Base-by-base conservation (phyloP, 805 yeast genomes). In the Ogataea ganodermae region DNA sequence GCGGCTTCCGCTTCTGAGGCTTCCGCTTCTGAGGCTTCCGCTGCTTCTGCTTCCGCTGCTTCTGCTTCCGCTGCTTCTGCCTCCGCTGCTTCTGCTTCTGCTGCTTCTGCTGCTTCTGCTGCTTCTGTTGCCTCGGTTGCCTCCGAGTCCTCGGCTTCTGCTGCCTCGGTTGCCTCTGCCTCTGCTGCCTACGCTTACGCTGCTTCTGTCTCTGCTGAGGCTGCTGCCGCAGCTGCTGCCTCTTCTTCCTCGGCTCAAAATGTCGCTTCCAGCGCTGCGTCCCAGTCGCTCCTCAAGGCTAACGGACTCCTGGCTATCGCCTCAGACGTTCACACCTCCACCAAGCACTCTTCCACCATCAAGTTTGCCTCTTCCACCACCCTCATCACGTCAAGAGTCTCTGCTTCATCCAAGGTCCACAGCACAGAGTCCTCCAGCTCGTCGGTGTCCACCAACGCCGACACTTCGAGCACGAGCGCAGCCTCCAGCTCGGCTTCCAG, bases 331-430 rank as follows among this genome's bases (percentile, higher is more conserved):
- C 61, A 33, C 20, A 33, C 66, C 62, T 30, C 51, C 58, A 39
- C 57, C 70, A 9, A 50, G 43, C 31, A 53, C 52, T 26, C 78
- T 21, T 64, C 73, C 44, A 74, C 79, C 39, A 68, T 74, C 14
- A 69, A 65, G 50, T 61, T 64, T 10, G 53, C 67, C 14, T 42
- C 56, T 1, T 33, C 44, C 36, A 39, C 55, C 20, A 38, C 48
- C 44, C 46, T 46, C 17, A 44, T 38, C 40, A 32, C 38, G 9
- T 18, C 35, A 8, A 35, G 42, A 46, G 6, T 40, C 48, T n/a
- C 41, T 40, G 17, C 36, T 4, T 27, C 31, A 7, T 46, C 49
- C 10, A 36, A 33, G 18, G 27, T 26, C 16, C 36, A 33, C 21
- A 8, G 5, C 23, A 12, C 27, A 7, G 10, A 27, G 31, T 17